Percentiles rank a stretch among this genome's conserved stretches.
Conservation (phyloP, 192 early-diverging fungal species). For the Gonapodya prolifera region DNA sequence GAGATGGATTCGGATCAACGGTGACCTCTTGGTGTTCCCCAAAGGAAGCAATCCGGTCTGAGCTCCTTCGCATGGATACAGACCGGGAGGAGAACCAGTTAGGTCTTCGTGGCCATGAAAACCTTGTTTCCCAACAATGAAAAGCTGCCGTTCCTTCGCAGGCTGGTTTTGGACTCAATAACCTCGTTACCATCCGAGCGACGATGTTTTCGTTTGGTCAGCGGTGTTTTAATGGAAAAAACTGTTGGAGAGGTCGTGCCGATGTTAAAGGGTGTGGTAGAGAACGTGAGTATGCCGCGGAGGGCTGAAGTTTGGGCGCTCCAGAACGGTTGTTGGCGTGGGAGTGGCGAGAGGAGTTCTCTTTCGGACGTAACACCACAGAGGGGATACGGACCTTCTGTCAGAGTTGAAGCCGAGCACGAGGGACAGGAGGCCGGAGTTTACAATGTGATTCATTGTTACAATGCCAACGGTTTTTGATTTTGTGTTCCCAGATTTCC, state of each 20-base stretch:
- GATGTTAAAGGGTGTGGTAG: conserved; percentile 69
- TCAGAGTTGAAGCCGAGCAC: no score
- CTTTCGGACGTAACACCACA: no score
- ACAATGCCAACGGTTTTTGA: no score
- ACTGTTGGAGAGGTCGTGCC: conserved; percentile 87
- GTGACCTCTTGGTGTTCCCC: no score
- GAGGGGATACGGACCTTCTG: no score
- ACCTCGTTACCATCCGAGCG: conserved; percentile 61
- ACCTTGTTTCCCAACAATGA: neutral
- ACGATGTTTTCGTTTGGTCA: conserved; percentile 87
- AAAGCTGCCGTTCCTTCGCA: conserved; percentile 11
- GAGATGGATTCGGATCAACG: no score
- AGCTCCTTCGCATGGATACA: conserved; percentile 44
- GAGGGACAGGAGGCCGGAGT: no score
- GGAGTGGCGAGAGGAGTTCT: no score
- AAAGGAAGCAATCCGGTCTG: neutral
- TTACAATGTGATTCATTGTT: no score
- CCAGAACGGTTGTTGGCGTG: no score
- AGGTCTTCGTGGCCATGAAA: neutral
- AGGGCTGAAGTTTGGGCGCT: neutral
- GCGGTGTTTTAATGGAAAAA: conserved; percentile 86
- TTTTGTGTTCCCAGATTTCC: neutral
- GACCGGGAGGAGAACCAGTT: conserved; percentile 91
- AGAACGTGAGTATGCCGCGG: conserved; percentile 46
- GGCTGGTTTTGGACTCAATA: conserved; percentile 89